Percentiles rank a stretch among this genome's conserved stretches.
Conservation (phyloP, 768 basidiomycete genomes). For the Boletus barrowsii region DNA sequence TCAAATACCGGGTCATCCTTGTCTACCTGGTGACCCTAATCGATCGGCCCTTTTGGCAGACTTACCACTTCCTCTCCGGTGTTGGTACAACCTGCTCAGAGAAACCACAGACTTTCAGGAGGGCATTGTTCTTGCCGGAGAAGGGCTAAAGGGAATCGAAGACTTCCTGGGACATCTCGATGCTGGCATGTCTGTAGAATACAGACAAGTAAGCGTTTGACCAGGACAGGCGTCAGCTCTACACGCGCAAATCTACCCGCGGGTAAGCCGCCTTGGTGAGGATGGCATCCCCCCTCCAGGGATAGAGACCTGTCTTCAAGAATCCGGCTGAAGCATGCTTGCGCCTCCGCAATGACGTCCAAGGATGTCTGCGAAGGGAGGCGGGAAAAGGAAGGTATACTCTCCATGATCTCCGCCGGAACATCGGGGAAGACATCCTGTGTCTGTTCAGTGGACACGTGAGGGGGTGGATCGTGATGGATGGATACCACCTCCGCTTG, state of each 20-base stretch:
- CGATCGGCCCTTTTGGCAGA: too few relatives aligned
- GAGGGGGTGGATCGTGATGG: background rate
- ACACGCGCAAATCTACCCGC: slow-evolving; percentile 55
- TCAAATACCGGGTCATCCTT: too few relatives aligned
- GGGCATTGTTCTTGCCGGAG: too few relatives aligned
- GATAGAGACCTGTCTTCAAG: slow-evolving; percentile 38
- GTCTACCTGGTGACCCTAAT: too few relatives aligned
- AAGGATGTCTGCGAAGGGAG: slow-evolving; percentile 68
- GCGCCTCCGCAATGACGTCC: slow-evolving; percentile 71
- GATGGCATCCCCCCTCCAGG: background rate
- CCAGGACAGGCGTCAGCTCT: slow-evolving; percentile 52
- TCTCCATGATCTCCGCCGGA: slow-evolving; percentile 1
- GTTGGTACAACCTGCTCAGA: too few relatives aligned
- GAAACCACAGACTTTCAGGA: too few relatives aligned
- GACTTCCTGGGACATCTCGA: slow-evolving; percentile 46
- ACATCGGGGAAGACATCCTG: background rate
- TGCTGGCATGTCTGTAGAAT: slow-evolving; percentile 54
- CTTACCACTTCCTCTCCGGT: too few relatives aligned
- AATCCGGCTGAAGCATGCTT: slow-evolving; percentile 62
- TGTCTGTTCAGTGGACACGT: slow-evolving; percentile 3
- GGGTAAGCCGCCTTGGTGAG: slow-evolving; percentile 6
- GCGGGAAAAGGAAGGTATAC: slow-evolving; percentile 36
- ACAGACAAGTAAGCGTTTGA: slow-evolving; percentile 84
- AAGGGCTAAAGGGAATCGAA: slow-evolving; percentile 49
- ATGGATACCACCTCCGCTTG: background rate